Conservation (phyloP, 2,329 filamentous ascomycete genomes). For the Nigrospora osmanthi region DNA sequence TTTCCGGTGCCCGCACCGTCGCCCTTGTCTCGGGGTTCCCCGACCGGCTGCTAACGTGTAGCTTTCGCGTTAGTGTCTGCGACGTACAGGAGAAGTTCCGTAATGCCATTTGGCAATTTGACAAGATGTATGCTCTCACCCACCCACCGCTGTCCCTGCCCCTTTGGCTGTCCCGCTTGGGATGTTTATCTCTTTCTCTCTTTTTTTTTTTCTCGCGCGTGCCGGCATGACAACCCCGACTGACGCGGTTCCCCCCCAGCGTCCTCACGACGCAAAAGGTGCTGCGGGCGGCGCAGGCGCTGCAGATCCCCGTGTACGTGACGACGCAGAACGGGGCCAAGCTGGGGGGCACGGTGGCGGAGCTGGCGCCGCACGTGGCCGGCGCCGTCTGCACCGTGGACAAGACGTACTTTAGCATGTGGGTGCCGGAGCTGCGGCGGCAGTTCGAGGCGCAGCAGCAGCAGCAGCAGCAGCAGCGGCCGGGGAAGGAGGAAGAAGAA, state of each 20-base stretch:
- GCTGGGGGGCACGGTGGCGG: conserved; percentile 71
- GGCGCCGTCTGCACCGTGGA: conserved; percentile 55
- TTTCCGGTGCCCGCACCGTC: too few species aligned
- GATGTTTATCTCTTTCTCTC: too few species aligned
- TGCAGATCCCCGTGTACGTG: conserved; percentile 71
- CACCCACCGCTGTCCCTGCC: not conserved
- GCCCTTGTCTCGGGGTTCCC: too few species aligned
- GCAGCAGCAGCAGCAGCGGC: too few species aligned
- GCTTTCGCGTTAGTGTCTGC: conserved; percentile 67
- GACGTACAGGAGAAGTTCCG: conserved; percentile 94
- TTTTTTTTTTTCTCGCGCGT: not conserved
- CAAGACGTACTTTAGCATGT: conserved; percentile 90
- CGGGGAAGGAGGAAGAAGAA: too few species aligned
- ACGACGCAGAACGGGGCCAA: conserved; percentile 79
- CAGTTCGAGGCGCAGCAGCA: conserved; percentile 15
- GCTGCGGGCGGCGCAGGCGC: conserved; percentile 53
- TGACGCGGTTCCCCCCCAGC: conserved; percentile 26
- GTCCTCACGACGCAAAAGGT: conserved; percentile 62
- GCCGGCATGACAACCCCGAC: not conserved
- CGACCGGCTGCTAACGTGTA: not conserved
- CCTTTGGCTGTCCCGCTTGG: too few species aligned
- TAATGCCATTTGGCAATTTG: conserved; percentile 73
- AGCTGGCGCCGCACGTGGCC: conserved; percentile 52
- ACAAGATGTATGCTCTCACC: conserved; percentile 56
- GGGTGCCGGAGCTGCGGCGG: conserved; percentile 56